phyloP scores from a whole-genome alignment of 371 early-diverging fungal genomes.

The Mortierella sp. region DNA sequence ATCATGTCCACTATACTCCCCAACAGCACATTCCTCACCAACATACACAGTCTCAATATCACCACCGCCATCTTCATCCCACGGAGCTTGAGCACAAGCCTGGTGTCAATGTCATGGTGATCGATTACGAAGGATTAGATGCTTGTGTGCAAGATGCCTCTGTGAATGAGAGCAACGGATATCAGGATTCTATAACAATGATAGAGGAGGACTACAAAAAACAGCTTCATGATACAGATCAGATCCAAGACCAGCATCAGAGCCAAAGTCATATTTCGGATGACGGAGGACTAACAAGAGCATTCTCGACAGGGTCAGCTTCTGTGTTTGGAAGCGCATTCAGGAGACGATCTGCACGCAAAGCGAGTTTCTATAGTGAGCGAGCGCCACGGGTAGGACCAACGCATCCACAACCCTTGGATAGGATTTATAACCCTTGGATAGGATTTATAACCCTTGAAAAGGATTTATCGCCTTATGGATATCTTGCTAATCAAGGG shows the following conservation, averaged over 20 bases:
- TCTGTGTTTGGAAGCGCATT: constrained; percentile 11
- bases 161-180: constrained; percentile 1
- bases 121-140: constrained; percentile 50
- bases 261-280: neutral
- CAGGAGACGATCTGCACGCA: constrained; percentile 31
- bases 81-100: constrained; percentile 10
- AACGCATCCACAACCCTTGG: too few species aligned
- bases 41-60: constrained; percentile 5
- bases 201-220: neutral
- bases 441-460: too few species aligned
- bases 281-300: constrained; percentile 1
- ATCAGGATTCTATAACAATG: neutral
- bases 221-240: neutral
- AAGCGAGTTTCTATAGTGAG: constrained; percentile 41
- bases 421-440: neutral
- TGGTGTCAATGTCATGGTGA: constrained; percentile 10
- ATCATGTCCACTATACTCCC: neutral
- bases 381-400: constrained; percentile 39
- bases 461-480: neutral
- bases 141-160: constrained; percentile 17
- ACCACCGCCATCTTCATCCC: constrained; percentile 17
- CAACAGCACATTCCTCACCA: neutral
- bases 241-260: neutral
- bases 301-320: constrained; percentile 30
- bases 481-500: neutral